Evolutionary conservation across 371 early-diverging fungal species (phyloP).

Genomic region (Circinella umbellata): DNA sequence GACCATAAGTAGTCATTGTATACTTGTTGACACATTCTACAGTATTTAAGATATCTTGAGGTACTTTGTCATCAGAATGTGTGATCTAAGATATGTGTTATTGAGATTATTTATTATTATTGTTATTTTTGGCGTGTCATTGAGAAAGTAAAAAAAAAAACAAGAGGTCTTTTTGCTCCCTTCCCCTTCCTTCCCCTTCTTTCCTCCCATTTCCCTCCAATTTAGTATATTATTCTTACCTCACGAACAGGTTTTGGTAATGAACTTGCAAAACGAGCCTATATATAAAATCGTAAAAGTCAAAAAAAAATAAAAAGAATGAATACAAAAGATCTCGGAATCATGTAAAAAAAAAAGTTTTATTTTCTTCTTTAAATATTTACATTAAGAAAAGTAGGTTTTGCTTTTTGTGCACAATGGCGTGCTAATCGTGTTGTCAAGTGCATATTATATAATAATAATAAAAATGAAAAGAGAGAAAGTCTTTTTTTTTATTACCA

Average conservation of each 20-base stretch:
- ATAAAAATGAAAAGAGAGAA: not conserved
- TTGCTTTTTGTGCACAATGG: not conserved
- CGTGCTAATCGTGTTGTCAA: slow-evolving; percentile 8
- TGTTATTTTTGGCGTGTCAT: not conserved
- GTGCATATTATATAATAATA: not conserved
- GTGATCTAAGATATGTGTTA: slow-evolving; percentile 39
- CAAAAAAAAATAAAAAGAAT: not conserved
- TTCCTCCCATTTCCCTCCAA: too few species aligned
- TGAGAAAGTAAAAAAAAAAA: too few species aligned
- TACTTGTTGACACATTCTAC: slow-evolving; percentile 57
- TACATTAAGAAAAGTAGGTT: not conserved
- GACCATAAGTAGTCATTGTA: slow-evolving; percentile 67
- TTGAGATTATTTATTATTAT: not conserved
- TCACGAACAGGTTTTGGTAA: slow-evolving; percentile 19
- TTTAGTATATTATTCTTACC: not conserved
- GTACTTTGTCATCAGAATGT: slow-evolving; percentile 52
- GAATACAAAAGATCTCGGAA: not conserved
- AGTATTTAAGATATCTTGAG: slow-evolving; percentile 40
- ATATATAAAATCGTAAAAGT: not conserved
- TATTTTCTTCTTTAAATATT: not conserved
- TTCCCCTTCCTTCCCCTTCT: too few species aligned
- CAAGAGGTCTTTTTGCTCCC: not conserved
- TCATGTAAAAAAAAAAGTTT: not conserved
- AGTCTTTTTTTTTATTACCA: not conserved
- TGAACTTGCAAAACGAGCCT: slow-evolving; percentile 15